Evolutionary conservation across 2,329 filamentous ascomycete species (phyloP).

Genomic region (Aureobasidium leucospermi): DNA sequence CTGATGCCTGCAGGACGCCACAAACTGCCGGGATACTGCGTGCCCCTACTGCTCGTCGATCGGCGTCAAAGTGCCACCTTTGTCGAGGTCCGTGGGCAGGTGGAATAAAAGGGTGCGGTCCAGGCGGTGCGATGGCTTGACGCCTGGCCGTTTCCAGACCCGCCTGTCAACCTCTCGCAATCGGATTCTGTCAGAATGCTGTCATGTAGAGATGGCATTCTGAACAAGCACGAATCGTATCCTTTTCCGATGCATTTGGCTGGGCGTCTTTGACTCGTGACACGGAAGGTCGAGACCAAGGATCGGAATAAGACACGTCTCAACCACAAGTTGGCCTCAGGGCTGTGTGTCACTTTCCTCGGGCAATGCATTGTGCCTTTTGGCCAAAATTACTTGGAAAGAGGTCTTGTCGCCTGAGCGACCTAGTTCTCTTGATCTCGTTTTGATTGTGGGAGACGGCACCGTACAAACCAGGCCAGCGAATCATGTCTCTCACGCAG

Average conservation of each 20-base stretch:
- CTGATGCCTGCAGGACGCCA: not conserved
- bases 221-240: not conserved
- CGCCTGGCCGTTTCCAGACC: not conserved
- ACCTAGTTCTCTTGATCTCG: not conserved
- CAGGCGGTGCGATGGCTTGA: not conserved
- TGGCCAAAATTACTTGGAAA: not conserved
- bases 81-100: not conserved
- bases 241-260: not conserved
- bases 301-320: not conserved
- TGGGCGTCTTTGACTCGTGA: not conserved
- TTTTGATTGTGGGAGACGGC: not conserved
- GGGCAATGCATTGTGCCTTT: not conserved
- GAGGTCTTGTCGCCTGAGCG: not conserved
- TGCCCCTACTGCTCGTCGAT: not conserved
- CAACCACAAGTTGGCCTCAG: not conserved
- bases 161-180: not conserved
- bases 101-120: not conserved
- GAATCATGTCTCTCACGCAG: not conserved
- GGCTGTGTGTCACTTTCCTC: not conserved
- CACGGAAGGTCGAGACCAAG: not conserved
- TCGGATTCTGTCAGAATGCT: not conserved
- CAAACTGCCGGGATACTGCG: not conserved
- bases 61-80: not conserved
- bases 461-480: not conserved
- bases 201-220: not conserved